These are phyloP conservation scores for Pezicula rhizophila DNA, from an alignment of 2,329 filamentous ascomycete species.

Conservation along the genomic window DNA sequence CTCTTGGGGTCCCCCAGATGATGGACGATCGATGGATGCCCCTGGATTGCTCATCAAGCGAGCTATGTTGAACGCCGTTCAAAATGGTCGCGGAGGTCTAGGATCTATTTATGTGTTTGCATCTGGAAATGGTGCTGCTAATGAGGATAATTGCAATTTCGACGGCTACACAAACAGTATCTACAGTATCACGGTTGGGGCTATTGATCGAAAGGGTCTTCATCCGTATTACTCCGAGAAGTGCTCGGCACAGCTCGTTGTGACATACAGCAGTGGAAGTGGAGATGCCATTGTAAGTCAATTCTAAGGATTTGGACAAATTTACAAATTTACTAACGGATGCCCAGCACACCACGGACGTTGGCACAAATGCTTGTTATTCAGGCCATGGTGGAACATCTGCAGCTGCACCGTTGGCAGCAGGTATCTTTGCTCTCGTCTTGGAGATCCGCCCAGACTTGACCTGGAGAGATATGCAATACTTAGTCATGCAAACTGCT, in stretches of 20 bases:
- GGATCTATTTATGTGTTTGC: slow-evolving; percentile 97
- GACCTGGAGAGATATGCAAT: slow-evolving; percentile 91
- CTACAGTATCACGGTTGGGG: slow-evolving; percentile 95
- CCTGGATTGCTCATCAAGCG: slow-evolving; percentile 82
- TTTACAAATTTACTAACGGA: slow-evolving; percentile 13
- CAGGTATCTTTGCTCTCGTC: slow-evolving; percentile 85
- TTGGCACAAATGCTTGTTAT: slow-evolving; percentile 76
- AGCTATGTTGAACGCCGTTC: slow-evolving; percentile 87
- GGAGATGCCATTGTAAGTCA: slow-evolving; percentile 69
- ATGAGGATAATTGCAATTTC: slow-evolving; percentile 96
- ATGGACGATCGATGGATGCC: slow-evolving; percentile 88
- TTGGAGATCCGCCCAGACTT: slow-evolving; percentile 80
- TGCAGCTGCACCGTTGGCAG: slow-evolving; percentile 86
- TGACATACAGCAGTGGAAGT: slow-evolving; percentile 91
- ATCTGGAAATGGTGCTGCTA: slow-evolving; percentile 82
- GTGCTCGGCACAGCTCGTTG: slow-evolving; percentile 90
- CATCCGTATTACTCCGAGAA: slow-evolving; percentile 96
- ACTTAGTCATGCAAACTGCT: slow-evolving; percentile 79
- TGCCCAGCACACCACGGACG: slow-evolving; percentile 79
- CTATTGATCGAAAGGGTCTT: slow-evolving; percentile 77
- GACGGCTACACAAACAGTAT: slow-evolving; percentile 99
- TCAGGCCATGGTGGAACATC: slow-evolving; percentile 88
- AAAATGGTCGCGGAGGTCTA: slow-evolving; percentile 75
- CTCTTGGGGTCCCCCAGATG: slow-evolving; percentile 95
- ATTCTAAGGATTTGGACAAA: neutral